Base-by-base conservation (phyloP, 495 filamentous ascomycete genomes). In the Hyphodiscus hymeniophilus region DNA sequence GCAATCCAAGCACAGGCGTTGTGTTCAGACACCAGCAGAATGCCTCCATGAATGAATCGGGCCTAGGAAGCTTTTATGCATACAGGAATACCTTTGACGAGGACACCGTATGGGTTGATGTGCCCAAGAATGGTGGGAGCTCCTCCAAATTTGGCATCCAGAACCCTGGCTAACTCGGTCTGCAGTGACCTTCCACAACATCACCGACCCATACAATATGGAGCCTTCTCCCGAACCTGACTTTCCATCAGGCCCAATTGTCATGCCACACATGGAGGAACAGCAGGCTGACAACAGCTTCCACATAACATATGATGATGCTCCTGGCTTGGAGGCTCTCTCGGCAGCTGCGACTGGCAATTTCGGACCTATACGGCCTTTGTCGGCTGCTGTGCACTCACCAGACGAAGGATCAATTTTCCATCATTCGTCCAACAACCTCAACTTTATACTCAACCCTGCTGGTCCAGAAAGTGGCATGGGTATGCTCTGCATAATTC, bases 21-120 rank as follows among this genome's bases (percentile, higher is more conserved):
- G 73, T 81, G 16, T 85, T 83, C 56, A 73, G 81, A 30, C 81
- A 85, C 62, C 81, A 85, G 55, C 81, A 85, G 59, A 85, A 85
- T 72, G 79, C 81, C 3, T 82, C 79, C 7, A 80, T 85, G 79
- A 85, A 83, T 47, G 68, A 72, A 7, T 51, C 57, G 21, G 57
- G 57, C 17, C 63, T 85, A 47, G 74, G 74, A 42, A 74, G 76
- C n/a, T 85, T 83, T 58, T 85, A 81, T 58, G 78, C 76, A 24
- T 85, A 85, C 58, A 80, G 76, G 57, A 79, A 85, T 58, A 81
- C 80, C 2, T 85, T 85, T 54, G 70, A 73, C 45, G 69, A 75
- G 48, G 68, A 76, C 51, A 78, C 70, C 35, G 65, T 75, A 4
- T 85, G 81, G 81, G 62, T 85, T 20, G 76, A 81, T 48, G 70